These are phyloP conservation scores for Rosellinia necatrix DNA, from an alignment of 2,329 filamentous ascomycete species.

Conservation along the genomic window DNA sequence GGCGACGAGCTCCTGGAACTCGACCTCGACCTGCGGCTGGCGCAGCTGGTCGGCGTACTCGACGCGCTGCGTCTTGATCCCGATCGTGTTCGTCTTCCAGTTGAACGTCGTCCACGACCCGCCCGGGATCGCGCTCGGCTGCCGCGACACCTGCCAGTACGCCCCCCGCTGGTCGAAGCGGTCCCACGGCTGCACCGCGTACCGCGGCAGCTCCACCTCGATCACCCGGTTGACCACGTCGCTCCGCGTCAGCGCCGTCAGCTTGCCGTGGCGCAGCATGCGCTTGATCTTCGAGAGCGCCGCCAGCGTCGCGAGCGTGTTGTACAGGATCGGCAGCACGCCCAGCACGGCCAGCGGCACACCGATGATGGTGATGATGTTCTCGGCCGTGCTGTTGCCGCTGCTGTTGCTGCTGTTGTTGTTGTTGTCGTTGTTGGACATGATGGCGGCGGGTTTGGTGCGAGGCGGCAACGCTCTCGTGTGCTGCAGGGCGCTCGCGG, in stretches of 20 bases:
- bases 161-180: constrained; percentile 55
- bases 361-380: constrained; percentile 61
- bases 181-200: constrained; percentile 65
- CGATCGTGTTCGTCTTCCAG: constrained; percentile 67
- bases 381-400: constrained; percentile 41
- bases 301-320: constrained; percentile 62
- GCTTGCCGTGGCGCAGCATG: constrained; percentile 59
- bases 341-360: constrained; percentile 63
- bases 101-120: constrained; percentile 69
- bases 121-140: constrained; percentile 59
- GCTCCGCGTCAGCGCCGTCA: constrained; percentile 64
- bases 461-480: not conserved
- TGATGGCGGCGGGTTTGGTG: constrained; percentile 14
- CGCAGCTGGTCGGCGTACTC: constrained; percentile 64
- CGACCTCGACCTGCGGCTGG: constrained; percentile 57
- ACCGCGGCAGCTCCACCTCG: constrained; percentile 68
- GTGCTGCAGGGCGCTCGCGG: not conserved
- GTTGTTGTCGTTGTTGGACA: constrained; percentile 35
- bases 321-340: constrained; percentile 69
- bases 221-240: constrained; percentile 69
- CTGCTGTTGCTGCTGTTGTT: constrained; percentile 62
- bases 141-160: constrained; percentile 62
- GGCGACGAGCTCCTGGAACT: constrained; percentile 63
- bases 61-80: constrained; percentile 64
- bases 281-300: constrained; percentile 65